Evolutionary conservation across 768 basidiomycete species (phyloP).

Genomic region (Calocera cornea): DNA sequence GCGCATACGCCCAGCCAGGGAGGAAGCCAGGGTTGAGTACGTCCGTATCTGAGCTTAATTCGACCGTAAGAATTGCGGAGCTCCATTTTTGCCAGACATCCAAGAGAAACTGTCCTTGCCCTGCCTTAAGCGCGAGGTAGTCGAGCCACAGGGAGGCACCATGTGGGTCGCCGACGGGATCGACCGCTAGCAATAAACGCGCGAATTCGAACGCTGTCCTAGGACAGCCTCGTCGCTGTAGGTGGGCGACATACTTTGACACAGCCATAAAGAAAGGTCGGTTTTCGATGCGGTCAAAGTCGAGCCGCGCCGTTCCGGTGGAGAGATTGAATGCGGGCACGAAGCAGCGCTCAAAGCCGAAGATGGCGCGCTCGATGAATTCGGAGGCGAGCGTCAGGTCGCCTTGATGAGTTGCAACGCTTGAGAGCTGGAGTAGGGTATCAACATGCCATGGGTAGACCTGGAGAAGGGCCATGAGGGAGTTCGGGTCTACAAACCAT

Average conservation of each 20-base stretch:
- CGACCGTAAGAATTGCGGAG: neutral
- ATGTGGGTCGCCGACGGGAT: conserved; percentile 81
- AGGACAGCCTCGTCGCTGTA: conserved; percentile 78
- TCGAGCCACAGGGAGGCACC: conserved; percentile 74
- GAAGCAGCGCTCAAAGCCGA: conserved; percentile 84
- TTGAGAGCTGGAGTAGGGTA: conserved; percentile 73
- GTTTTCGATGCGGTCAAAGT: conserved; percentile 84
- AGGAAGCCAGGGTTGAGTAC: conserved; percentile 43
- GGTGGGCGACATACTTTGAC: neutral
- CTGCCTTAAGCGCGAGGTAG: conserved; percentile 67
- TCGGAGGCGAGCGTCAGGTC: conserved; percentile 77
- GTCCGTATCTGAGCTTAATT: conserved; percentile 14
- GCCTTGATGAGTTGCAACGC: conserved; percentile 80
- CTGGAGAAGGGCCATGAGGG: conserved; percentile 60
- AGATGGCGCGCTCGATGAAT: conserved; percentile 82
- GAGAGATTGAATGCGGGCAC: conserved; percentile 78
- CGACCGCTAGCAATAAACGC: conserved; percentile 68
- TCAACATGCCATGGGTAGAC: conserved; percentile 85
- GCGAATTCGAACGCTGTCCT: conserved; percentile 87
- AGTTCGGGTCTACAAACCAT: conserved; percentile 52
- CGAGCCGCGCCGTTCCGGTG: conserved; percentile 64
- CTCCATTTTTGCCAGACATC: conserved; percentile 38
- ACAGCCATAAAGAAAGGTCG: conserved; percentile 76
- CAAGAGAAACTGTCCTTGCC: conserved; percentile 68
- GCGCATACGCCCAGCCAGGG: conserved; percentile 66